A percentile compares a stretch with the other conserved stretches of the same genome.
These are phyloP conservation scores for Tulasnella sp. DNA, from an alignment of 768 basidiomycete species.

Conservation along the genomic window DNA sequence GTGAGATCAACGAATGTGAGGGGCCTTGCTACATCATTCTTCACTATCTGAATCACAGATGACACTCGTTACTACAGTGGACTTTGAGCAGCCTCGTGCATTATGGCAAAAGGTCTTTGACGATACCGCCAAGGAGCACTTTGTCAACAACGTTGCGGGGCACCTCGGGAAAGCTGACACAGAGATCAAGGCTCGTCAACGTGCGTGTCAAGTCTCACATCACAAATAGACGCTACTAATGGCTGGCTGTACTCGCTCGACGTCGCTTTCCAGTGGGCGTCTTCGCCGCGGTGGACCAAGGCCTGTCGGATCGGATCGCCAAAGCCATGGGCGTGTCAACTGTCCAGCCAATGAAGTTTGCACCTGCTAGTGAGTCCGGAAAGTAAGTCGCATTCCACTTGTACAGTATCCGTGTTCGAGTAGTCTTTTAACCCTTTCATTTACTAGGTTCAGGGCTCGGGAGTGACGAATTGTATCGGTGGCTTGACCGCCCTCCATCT, in stretches of 20 bases:
- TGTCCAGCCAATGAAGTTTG: conserved; percentile 50
- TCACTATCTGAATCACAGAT: background rate
- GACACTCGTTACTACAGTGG: conserved; percentile 16
- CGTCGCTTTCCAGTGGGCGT: too few species aligned
- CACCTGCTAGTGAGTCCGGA: conserved; percentile 34
- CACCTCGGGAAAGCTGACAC: conserved; percentile 25
- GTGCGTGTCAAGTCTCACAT: conserved; percentile 35
- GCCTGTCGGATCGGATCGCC: conserved; percentile 67
- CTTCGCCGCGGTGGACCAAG: conserved; percentile 69
- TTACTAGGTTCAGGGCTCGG: too few species aligned
- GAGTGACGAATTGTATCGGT: too few species aligned
- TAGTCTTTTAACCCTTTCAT: too few species aligned
- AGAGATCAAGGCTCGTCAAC: conserved; percentile 41
- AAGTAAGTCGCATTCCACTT: too few species aligned
- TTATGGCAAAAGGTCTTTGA: conserved; percentile 31
- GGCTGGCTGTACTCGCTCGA: background rate
- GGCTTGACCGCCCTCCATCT: too few species aligned
- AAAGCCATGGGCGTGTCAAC: conserved; percentile 49
- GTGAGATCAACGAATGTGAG: conserved; percentile 67
- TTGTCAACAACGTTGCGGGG: conserved; percentile 31
- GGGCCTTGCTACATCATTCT: background rate
- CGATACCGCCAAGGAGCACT: conserved; percentile 25
- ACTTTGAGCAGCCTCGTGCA: conserved; percentile 27
- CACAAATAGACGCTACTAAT: background rate
- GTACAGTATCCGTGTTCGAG: too few species aligned